Conservation (phyloP, 1,139 yeast species). For the Debaryomyces udenii region DNA sequence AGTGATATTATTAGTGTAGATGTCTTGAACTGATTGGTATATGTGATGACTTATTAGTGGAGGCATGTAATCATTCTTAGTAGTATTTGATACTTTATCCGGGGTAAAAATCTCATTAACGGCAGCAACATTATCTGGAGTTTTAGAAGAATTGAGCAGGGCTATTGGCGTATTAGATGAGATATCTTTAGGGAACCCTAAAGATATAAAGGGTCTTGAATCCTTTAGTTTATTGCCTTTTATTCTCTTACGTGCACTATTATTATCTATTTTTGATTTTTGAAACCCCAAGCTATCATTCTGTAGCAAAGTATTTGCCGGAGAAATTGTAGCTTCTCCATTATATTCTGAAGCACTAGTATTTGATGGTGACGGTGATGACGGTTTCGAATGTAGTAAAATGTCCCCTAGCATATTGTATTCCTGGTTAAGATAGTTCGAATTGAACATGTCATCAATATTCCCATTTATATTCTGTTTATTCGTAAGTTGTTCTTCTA, state of each 20-base stretch:
- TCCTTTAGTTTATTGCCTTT: conserved; percentile 28
- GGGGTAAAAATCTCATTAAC: conserved; percentile 4
- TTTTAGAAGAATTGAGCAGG: background rate
- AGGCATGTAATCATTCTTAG: conserved; percentile 41
- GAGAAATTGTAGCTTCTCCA: conserved; percentile 17
- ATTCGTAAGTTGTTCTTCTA: conserved; percentile 19
- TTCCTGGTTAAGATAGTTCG: conserved; percentile 55
- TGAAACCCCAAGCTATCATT: conserved; percentile 1
- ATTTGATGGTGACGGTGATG: conserved; percentile 50
- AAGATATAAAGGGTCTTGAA: conserved; percentile 46
- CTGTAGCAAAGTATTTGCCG: conserved; percentile 16
- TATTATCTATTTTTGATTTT: conserved; percentile 8
- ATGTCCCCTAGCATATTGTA: conserved; percentile 62
- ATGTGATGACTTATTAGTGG: conserved; percentile 63
- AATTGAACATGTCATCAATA: conserved; percentile 30
- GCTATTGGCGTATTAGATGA: conserved; percentile 10
- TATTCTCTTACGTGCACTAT: conserved; percentile 11
- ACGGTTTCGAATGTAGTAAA: conserved; percentile 50
- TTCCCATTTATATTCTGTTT: conserved; percentile 6
- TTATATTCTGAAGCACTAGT: conserved; percentile 31
- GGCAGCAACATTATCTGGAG: background rate
- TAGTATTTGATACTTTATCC: conserved; percentile 7
- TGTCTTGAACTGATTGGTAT: conserved; percentile 66
- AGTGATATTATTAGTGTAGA: conserved; percentile 55
- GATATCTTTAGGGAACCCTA: conserved; percentile 32